phyloP scores from a whole-genome alignment of 2,329 filamentous ascomycete species.

The Lecanicillium sp. region DNA sequence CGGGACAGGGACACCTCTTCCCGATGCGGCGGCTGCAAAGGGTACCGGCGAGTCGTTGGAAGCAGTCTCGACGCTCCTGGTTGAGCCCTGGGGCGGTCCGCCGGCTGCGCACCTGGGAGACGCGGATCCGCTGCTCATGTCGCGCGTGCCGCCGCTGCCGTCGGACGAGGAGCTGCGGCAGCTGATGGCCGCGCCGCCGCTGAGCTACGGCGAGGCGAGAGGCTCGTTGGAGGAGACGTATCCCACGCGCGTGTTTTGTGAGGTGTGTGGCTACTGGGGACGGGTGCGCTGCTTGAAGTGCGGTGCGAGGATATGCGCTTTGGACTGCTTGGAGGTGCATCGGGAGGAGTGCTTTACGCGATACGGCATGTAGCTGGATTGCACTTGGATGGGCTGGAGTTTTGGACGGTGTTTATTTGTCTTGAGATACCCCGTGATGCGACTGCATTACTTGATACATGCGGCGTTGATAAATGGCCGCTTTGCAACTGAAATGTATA shows the following conservation, averaged over 20 bases:
- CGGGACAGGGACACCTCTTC: conserved; percentile 20
- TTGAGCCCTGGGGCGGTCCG: conserved; percentile 22
- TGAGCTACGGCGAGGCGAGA: conserved; percentile 60
- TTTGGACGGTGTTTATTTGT: conserved; percentile 13
- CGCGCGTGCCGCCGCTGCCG: conserved; percentile 50
- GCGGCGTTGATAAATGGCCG: neutral
- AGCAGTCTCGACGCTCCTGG: conserved; percentile 22
- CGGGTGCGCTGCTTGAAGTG: conserved; percentile 69
- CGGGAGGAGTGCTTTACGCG: conserved; percentile 63
- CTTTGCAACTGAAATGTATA: neutral
- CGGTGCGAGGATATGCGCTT: conserved; percentile 67
- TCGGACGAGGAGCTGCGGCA: conserved; percentile 54
- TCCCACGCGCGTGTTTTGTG: conserved; percentile 62
- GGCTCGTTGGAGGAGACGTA: conserved; percentile 39
- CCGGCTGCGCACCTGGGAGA: conserved; percentile 40
- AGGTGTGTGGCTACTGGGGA: conserved; percentile 78
- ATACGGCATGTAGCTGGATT: conserved; percentile 38
- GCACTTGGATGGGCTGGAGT: conserved; percentile 10
- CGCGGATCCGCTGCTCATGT: conserved; percentile 49
- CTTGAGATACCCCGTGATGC: conserved; percentile 17
- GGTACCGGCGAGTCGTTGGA: conserved; percentile 3
- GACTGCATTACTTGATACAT: neutral
- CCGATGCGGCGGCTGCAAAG: conserved; percentile 11
- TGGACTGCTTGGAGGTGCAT: conserved; percentile 67
- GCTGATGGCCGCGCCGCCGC: conserved; percentile 55